Conservation (phyloP, 2,329 filamentous ascomycete genomes). For the Xylaria sp. region DNA sequence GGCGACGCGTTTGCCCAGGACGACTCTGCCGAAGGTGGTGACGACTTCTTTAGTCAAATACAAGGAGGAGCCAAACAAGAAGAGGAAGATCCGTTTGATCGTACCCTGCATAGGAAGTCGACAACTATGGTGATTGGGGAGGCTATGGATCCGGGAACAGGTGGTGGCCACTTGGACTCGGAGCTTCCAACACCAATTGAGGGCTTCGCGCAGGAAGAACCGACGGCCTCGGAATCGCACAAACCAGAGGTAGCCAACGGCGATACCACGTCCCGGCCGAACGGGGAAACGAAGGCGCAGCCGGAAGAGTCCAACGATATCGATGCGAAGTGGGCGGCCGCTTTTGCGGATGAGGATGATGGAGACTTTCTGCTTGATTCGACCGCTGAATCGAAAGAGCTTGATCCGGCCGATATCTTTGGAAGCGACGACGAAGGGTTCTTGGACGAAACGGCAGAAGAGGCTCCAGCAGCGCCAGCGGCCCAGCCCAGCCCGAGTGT, state of each 20-base stretch:
- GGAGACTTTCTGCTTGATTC: slow-evolving; percentile 64
- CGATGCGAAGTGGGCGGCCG: slow-evolving; percentile 81
- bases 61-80: slow-evolving; percentile 37
- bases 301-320: slow-evolving; percentile 52
- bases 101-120: slow-evolving; percentile 65
- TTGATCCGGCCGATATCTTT: slow-evolving; percentile 69
- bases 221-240: slow-evolving; percentile 7
- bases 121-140: slow-evolving; percentile 66
- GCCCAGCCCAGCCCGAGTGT: slow-evolving; percentile 7
- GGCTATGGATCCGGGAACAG: slow-evolving; percentile 8
- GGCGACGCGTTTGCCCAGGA: slow-evolving; percentile 45
- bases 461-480: slow-evolving; percentile 35
- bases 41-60: slow-evolving; percentile 66
- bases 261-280: slow-evolving; percentile 26
- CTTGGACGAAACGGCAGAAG: slow-evolving; percentile 67
- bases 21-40: slow-evolving; percentile 51
- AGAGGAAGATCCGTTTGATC: slow-evolving; percentile 33
- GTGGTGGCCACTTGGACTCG: slow-evolving; percentile 19
- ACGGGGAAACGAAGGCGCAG: slow-evolving; percentile 27
- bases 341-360: slow-evolving; percentile 74
- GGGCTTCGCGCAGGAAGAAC: slow-evolving; percentile 11
- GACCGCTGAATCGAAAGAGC: slow-evolving; percentile 45
- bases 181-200: slow-evolving; percentile 32
- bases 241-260: slow-evolving; percentile 24
- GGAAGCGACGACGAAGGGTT: slow-evolving; percentile 87